Evolutionary conservation across 225 moss, liverwort and hornwort species (phyloP).

Genomic region (Pseudoscleropodium purum): DNA sequence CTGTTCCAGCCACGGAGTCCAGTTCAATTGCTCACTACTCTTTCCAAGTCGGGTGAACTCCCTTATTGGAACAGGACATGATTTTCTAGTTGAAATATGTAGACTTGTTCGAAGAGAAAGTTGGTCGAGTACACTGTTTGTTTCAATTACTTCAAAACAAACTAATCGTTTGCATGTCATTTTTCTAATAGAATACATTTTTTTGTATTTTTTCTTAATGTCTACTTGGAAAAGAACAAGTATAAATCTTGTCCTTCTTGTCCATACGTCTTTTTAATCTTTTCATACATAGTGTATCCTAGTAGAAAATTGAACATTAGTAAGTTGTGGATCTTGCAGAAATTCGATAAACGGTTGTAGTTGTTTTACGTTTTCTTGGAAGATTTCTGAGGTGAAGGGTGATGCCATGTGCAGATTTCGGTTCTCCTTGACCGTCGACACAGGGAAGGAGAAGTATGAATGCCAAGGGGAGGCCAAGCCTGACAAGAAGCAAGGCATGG

Average conservation of each 20-base stretch:
- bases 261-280: background rate
- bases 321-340: background rate
- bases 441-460: conserved; percentile 21
- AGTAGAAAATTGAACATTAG: background rate
- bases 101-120: background rate
- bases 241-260: background rate
- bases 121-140: background rate
- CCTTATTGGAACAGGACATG: background rate
- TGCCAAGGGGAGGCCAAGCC: conserved; percentile 31
- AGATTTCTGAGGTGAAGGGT: background rate
- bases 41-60: background rate
- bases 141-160: background rate
- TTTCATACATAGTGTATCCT: background rate
- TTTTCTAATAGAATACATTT: background rate
- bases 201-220: background rate
- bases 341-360: background rate
- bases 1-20: background rate
- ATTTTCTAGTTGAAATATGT: background rate
- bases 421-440: conserved; percentile 33
- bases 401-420: conserved; percentile 25
- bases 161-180: background rate
- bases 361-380: background rate
- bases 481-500: conserved; percentile 42
- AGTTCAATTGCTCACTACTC: background rate
- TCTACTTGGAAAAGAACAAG: background rate